Conservation (phyloP, 441 rosid genomes). For the Theobroma grandiflorum region DNA sequence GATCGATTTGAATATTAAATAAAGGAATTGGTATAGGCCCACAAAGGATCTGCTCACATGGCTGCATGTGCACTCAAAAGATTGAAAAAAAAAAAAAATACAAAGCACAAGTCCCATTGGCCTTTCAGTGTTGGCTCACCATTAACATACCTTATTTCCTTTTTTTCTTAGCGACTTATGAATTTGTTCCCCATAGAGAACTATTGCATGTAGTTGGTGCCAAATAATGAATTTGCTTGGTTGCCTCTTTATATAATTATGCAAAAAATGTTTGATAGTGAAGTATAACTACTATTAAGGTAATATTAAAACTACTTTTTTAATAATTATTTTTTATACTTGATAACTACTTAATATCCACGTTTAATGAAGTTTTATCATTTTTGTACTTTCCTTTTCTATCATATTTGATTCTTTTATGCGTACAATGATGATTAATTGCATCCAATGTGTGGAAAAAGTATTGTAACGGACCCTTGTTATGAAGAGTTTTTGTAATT, state of each 20-base stretch:
- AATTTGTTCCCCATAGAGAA: no score
- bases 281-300: background rate
- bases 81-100: background rate
- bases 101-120: background rate
- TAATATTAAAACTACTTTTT: background rate
- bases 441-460: no score
- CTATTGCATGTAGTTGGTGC: constrained; percentile 11
- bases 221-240: background rate
- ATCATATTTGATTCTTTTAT: no score
- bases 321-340: background rate
- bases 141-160: background rate
- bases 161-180: background rate
- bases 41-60: constrained; percentile 20
- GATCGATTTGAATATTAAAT: background rate
- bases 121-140: background rate
- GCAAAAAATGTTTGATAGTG: background rate
- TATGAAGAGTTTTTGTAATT: no score
- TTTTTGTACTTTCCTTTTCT: background rate
- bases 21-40: background rate
- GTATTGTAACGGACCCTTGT: no score
- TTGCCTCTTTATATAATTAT: background rate
- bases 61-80: constrained; percentile 17
- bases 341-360: background rate
- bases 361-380: background rate
- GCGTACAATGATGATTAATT: no score